Evolutionary conservation across 306 rosid genomes (phyloP).

Genomic region (Luffa aegyptiaca): DNA sequence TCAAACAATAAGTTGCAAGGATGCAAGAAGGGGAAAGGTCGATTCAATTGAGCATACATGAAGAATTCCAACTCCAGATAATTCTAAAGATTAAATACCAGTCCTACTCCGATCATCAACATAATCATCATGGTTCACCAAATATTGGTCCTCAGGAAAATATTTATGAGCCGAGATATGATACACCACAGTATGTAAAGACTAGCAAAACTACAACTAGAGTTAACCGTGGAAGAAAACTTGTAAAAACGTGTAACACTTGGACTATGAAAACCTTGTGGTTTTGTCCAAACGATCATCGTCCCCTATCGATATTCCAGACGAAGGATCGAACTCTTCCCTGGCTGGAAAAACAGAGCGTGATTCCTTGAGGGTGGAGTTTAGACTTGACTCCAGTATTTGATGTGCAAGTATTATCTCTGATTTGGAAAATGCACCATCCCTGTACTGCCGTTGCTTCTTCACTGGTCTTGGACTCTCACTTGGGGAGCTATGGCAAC

Average conservation of each 20-base stretch:
- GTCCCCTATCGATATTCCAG: constrained; percentile 30
- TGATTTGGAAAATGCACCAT: constrained; percentile 38
- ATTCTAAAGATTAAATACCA: not conserved
- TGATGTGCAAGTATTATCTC: constrained; percentile 66
- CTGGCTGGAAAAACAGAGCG: constrained; percentile 29
- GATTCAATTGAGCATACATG: not conserved
- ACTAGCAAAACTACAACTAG: not conserved
- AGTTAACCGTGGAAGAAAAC: not conserved
- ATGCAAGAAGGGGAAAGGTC: not conserved
- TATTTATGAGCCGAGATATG: not conserved
- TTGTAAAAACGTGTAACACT: not conserved
- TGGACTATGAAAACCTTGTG: not conserved
- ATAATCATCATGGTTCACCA: not conserved
- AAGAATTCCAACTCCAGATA: not conserved
- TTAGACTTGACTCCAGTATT: constrained; percentile 84
- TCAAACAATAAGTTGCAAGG: not conserved
- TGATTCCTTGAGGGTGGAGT: constrained; percentile 45
- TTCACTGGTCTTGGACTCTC: constrained; percentile 50
- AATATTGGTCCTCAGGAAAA: not conserved
- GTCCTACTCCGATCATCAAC: not conserved
- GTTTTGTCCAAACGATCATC: constrained; percentile 27
- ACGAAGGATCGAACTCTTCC: constrained; percentile 53
- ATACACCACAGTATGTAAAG: not conserved
- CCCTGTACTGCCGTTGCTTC: constrained; percentile 44
- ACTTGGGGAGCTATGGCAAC: constrained; percentile 44